These are phyloP conservation scores for Acephala macrosclerotiorum DNA, from an alignment of 2,329 filamentous ascomycete genomes.

Conservation along the genomic window DNA sequence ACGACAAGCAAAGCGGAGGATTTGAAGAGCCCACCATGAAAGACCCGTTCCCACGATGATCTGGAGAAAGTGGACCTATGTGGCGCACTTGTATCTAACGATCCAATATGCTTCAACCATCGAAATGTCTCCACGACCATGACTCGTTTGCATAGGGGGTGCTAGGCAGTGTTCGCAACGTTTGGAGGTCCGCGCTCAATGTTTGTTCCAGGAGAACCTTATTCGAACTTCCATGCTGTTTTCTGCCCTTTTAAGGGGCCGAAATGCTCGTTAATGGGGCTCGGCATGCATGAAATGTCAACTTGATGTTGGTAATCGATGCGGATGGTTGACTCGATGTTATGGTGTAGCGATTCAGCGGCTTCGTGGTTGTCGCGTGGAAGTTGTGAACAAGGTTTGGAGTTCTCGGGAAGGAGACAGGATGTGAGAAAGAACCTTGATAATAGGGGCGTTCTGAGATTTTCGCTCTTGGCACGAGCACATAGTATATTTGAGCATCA, in stretches of 20 bases:
- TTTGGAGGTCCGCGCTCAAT: neutral
- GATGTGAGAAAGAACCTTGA: neutral
- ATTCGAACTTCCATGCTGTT: neutral
- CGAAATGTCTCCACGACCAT: neutral
- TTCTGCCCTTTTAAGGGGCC: neutral
- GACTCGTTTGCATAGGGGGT: neutral
- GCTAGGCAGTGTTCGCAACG: neutral
- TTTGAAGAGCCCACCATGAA: neutral
- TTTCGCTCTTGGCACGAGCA: neutral
- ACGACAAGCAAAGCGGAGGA: neutral
- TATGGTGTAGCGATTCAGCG: neutral
- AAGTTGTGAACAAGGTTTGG: neutral
- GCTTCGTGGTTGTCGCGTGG: neutral
- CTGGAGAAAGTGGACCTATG: neutral
- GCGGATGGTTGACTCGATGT: neutral
- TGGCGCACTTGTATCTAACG: neutral
- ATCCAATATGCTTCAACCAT: neutral
- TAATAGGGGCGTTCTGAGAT: neutral
- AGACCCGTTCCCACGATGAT: neutral
- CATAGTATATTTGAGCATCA: neutral
- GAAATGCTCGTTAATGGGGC: neutral
- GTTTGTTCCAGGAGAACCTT: slow-evolving; percentile 3
- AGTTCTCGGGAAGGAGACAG: neutral
- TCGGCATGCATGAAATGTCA: neutral
- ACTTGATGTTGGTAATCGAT: neutral